Conservation (phyloP, 148 eudicot species). For the Agrostemma githago region DNA sequence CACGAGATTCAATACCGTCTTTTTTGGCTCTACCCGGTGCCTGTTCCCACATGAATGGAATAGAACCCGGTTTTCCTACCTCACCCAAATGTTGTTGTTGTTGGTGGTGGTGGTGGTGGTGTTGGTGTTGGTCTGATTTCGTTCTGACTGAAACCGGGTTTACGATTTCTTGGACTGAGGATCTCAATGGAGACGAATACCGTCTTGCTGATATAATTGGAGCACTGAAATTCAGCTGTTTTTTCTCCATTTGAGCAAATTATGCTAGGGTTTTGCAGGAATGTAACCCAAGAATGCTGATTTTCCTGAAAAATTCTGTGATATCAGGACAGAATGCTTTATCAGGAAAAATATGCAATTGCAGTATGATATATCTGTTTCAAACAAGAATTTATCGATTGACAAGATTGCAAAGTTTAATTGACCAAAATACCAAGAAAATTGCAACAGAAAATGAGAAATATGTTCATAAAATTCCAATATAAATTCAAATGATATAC, state of each 20-base stretch:
- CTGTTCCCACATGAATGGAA: constrained; percentile 48
- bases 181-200: constrained; percentile 42
- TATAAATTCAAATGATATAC: not conserved
- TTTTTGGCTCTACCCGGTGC: constrained; percentile 37
- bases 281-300: constrained; percentile 1
- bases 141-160: no score
- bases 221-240: constrained; percentile 40
- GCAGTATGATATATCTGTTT: not conserved
- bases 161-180: constrained; percentile 25
- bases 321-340: constrained; percentile 4
- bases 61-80: constrained; percentile 38
- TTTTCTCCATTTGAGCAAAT: constrained; percentile 34
- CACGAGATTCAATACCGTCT: constrained; percentile 20
- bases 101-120: not conserved
- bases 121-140: constrained; percentile 21
- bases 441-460: constrained; percentile 5
- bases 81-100: constrained; percentile 29
- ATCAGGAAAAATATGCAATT: constrained; percentile 3
- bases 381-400: no score
- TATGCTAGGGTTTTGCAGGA: not conserved
- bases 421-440: not conserved
- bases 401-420: not conserved
- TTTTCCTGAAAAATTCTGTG: constrained; percentile 17
- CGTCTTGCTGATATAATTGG: constrained; percentile 49
- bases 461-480: not conserved